These are phyloP conservation scores for Thermothelomyces thermophilus DNA, from an alignment of 2,329 filamentous ascomycete species.

Conservation along the genomic window DNA sequence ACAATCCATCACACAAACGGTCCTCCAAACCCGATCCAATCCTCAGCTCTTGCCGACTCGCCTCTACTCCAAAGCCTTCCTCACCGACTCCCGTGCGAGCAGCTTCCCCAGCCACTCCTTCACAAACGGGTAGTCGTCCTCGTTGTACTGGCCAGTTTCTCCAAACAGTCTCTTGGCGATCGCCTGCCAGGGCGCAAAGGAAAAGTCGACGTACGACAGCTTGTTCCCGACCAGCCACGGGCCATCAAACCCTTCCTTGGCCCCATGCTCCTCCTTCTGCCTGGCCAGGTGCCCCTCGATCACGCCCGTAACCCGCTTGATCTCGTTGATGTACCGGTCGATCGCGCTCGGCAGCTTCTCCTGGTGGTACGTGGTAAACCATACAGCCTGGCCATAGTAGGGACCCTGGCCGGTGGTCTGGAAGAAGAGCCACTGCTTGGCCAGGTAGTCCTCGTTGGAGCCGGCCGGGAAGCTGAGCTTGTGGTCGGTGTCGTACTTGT, in stretches of 20 bases:
- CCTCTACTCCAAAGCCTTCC: not conserved
- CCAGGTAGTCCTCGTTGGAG: constrained; percentile 31
- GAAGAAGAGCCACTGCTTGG: constrained; percentile 39
- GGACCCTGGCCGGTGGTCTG: constrained; percentile 39
- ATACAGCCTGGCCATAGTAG: constrained; percentile 34
- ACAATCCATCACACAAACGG: no score
- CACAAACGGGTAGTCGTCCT: constrained; percentile 16
- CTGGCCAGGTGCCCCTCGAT: constrained; percentile 19
- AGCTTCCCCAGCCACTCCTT: constrained; percentile 19
- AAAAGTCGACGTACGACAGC: constrained; percentile 24
- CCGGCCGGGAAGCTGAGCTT: constrained; percentile 34
- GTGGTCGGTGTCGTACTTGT: constrained; percentile 38
- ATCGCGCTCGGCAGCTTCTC: constrained; percentile 22
- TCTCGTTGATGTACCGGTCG: constrained; percentile 25
- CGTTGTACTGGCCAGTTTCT: not conserved
- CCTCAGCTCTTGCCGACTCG: not conserved
- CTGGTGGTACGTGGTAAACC: constrained; percentile 26
- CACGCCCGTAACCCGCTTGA: constrained; percentile 24
- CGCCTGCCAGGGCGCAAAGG: constrained; percentile 22
- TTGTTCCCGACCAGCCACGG: constrained; percentile 26
- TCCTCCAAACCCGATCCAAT: no score
- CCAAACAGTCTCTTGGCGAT: not conserved
- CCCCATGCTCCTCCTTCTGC: constrained; percentile 15
- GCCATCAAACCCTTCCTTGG: constrained; percentile 9
- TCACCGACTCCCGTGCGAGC: constrained; percentile 7